phyloP scores from a whole-genome alignment of 148 eudicot species.

The Camellia japonica region DNA sequence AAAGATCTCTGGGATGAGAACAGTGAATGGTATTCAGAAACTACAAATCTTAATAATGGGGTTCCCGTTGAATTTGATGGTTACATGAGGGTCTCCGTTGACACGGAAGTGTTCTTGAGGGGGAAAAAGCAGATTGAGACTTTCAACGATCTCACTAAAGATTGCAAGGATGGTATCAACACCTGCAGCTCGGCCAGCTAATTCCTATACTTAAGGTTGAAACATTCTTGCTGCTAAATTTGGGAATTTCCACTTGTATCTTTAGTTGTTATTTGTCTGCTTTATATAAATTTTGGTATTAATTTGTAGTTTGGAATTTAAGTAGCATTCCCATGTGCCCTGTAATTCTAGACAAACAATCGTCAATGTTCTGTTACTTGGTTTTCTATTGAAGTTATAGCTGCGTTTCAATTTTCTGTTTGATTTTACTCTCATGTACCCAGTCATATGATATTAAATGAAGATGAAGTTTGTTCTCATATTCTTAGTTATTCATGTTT shows the following conservation, averaged over 20 bases:
- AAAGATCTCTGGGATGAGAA: slow-evolving; percentile 81
- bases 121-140: slow-evolving; percentile 93
- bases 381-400: slow-evolving; percentile 3
- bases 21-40: slow-evolving; percentile 82
- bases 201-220: background rate
- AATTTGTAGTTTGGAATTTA: slow-evolving; percentile 3
- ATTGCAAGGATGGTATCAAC: slow-evolving; percentile 95
- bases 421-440: background rate
- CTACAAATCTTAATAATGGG: slow-evolving; percentile 68
- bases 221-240: slow-evolving; percentile 8
- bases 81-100: slow-evolving; percentile 86
- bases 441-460: background rate
- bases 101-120: slow-evolving; percentile 90
- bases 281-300: slow-evolving; percentile 1
- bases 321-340: slow-evolving; percentile 1
- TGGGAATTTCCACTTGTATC: background rate
- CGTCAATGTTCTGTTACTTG: background rate
- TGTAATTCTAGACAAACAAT: background rate
- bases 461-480: background rate
- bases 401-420: background rate
- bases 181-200: slow-evolving; percentile 57
- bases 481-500: background rate
- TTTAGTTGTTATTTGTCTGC: background rate
- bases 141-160: slow-evolving; percentile 87
- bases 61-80: slow-evolving; percentile 89